A percentile compares a stretch with the other conserved stretches of the same genome.
These are phyloP conservation scores for Trichoderma sp. DNA, from an alignment of 2,329 filamentous ascomycete species.

Conservation along the genomic window DNA sequence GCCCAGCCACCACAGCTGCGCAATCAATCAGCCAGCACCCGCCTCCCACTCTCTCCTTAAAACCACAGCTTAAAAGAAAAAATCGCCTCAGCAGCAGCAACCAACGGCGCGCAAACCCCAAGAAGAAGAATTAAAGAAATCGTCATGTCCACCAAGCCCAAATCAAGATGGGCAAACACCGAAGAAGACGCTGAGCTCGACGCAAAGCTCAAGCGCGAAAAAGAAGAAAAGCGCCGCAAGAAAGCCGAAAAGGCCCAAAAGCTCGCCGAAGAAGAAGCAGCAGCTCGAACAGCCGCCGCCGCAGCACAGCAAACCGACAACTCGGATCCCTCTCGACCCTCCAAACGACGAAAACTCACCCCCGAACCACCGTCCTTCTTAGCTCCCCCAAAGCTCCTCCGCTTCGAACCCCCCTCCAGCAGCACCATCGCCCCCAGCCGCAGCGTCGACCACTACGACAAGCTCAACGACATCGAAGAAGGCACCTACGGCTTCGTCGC, in stretches of 20 bases:
- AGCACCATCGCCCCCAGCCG: slow-evolving; percentile 71
- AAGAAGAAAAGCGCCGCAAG: slow-evolving; percentile 83
- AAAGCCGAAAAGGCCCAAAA: slow-evolving; percentile 80
- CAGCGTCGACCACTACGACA: slow-evolving; percentile 86
- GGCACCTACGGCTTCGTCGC: slow-evolving; percentile 96
- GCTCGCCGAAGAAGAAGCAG: slow-evolving; percentile 53
- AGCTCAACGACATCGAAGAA: slow-evolving; percentile 96
- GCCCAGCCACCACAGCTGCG: background rate
- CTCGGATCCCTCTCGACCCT: slow-evolving; percentile 51
- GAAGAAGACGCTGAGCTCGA: slow-evolving; percentile 79
- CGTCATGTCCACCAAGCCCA: slow-evolving; percentile 61
- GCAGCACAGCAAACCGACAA: background rate
- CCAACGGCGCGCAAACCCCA: background rate
- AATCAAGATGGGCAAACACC: slow-evolving; percentile 86
- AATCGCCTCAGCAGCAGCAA: background rate
- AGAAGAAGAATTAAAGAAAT: background rate
- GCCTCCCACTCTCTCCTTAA: background rate
- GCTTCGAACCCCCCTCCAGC: slow-evolving; percentile 60
- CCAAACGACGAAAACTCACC: slow-evolving; percentile 65
- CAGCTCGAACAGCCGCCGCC: slow-evolving; percentile 31
- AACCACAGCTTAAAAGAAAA: too few species aligned
- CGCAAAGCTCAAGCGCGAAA: slow-evolving; percentile 74
- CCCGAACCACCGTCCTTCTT: slow-evolving; percentile 45
- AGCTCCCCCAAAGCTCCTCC: slow-evolving; percentile 62
- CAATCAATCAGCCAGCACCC: background rate